Base-by-base conservation (phyloP, 148 eudicot species). In the Rhododendron molle region DNA sequence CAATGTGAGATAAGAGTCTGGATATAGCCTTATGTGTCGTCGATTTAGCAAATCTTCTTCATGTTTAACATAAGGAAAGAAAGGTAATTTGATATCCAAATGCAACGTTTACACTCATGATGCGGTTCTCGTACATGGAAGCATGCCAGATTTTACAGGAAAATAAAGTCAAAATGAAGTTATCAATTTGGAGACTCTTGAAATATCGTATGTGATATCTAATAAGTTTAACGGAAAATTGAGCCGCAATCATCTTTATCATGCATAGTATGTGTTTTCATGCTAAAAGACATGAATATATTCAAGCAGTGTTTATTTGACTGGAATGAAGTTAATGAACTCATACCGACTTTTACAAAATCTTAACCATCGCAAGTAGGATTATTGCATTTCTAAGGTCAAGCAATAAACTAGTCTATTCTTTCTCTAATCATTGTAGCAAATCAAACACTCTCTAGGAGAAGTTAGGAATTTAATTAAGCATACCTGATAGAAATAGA, bases 401-500 rank as follows among this genome's bases (percentile, higher is more conserved):
- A 56, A 56, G 62, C 7, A 16, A 16, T 4, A 15, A 56, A 46
- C 23, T 4, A 56, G 21, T 56, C 62, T n/a, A 20, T 56, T 20
- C 62, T 49, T 49, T 49, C 15, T 15, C 6, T 4, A 20, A 43
- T 76, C 49, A 34, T 73, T 28, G 18, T 28, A 28, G 74, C 74
- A 69, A 69, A 13, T 36, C 7, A 30, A 69, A 30, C 74, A 69
- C 74, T 12, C 2, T 9, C 74, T 28, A 8, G 10, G 16, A 44
- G 52, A 77, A 44, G 52, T 43, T 44, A 67, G 28, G 32, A 83
- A 5, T 34, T 23, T 23, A 30, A n/a, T 23, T 23, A 30, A n/a
- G 20, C 18, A 28, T 56, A 89, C 91, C 90, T 92, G 93, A 62
- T 90, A 90, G 65, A 92, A 90, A 40, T 90, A 86, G 2, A 90